phyloP scores from a whole-genome alignment of 805 yeast species.

The Yarrowia yakushimensis region DNA sequence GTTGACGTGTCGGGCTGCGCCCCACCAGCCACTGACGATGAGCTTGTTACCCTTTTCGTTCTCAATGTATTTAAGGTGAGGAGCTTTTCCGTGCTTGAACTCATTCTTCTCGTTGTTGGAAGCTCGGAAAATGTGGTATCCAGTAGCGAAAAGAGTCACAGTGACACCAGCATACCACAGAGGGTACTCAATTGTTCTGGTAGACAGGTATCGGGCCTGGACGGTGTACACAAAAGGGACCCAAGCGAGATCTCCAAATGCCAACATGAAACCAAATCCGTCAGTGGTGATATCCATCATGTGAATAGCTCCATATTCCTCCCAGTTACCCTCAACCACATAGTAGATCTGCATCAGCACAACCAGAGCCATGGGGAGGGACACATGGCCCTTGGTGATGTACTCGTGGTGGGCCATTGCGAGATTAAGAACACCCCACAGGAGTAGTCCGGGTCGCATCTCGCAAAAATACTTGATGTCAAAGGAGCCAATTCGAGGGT shows the following conservation, averaged over 20 bases:
- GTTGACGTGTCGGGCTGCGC: conserved; percentile 83
- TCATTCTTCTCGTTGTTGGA: conserved; percentile 81
- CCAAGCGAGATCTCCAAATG: conserved; percentile 89
- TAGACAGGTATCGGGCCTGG: conserved; percentile 77
- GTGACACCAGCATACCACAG: conserved; percentile 33
- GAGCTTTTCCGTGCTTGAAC: conserved; percentile 71
- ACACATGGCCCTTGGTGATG: conserved; percentile 51
- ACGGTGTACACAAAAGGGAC: conserved; percentile 89
- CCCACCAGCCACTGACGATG: conserved; percentile 96
- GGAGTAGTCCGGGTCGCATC: conserved; percentile 86
- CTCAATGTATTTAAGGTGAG: conserved; percentile 63
- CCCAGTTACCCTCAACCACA: conserved; percentile 85
- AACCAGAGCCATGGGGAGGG: conserved; percentile 71
- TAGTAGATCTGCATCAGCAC: conserved; percentile 72
- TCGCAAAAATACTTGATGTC: conserved; percentile 93
- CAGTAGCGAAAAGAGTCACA: conserved; percentile 50
- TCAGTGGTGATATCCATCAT: conserved; percentile 97
- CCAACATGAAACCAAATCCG: conserved; percentile 95
- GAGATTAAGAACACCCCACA: conserved; percentile 77
- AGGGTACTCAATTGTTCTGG: conserved; percentile 58
- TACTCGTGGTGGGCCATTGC: conserved; percentile 82
- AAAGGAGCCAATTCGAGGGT: conserved; percentile 80
- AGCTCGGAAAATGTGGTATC: conserved; percentile 78
- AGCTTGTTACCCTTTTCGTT: conserved; percentile 77
- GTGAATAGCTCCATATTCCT: conserved; percentile 82